These are phyloP conservation scores for Stromatinia cepivora DNA, from an alignment of 2,329 filamentous ascomycete genomes.

Conservation along the genomic window DNA sequence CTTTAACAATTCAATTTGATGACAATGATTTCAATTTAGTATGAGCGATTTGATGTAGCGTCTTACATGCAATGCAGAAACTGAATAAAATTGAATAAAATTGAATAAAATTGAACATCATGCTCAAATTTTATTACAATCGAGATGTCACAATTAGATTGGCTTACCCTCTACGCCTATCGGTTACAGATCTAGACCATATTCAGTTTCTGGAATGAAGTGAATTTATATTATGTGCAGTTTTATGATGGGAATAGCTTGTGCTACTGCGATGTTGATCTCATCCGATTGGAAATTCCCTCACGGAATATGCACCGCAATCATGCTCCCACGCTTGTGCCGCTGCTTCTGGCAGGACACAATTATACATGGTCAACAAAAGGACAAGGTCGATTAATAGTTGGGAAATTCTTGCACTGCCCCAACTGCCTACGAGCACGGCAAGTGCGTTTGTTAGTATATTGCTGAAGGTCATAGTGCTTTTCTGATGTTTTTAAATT, in stretches of 20 bases:
- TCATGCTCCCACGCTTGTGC: neutral
- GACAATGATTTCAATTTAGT: neutral
- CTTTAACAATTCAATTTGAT: neutral
- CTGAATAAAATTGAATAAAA: no score
- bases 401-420: neutral
- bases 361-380: neutral
- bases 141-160: neutral
- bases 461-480: neutral
- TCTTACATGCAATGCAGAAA: neutral
- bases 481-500: neutral
- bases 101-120: neutral
- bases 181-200: neutral
- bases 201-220: slow-evolving; percentile 5
- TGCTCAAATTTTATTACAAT: neutral
- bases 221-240: slow-evolving; percentile 1
- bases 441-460: neutral
- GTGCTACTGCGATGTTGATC: neutral
- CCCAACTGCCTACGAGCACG: neutral
- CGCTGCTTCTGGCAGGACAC: neutral
- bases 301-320: neutral
- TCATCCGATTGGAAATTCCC: neutral
- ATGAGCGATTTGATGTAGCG: slow-evolving; percentile 18
- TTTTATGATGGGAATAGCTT: slow-evolving; percentile 2
- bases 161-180: no score
- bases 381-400: neutral